phyloP scores from a whole-genome alignment of 208 protist species.

The Acanthamoeba culbertsoni region DNA sequence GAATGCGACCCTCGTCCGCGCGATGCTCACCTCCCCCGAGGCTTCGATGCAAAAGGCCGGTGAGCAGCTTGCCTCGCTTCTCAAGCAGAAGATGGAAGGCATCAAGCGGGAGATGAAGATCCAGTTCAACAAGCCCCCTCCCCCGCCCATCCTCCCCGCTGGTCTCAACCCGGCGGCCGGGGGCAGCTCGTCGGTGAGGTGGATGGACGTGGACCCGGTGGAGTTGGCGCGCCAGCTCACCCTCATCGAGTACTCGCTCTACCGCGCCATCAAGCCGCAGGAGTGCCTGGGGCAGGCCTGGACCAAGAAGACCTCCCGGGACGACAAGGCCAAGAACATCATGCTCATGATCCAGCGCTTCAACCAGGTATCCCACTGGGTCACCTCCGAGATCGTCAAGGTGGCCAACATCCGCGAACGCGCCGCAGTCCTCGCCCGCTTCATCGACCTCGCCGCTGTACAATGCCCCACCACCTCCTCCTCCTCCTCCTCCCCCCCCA shows the following conservation, averaged over 20 bases:
- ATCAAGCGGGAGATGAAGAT: slow-evolving; percentile 35
- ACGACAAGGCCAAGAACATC: slow-evolving; percentile 50
- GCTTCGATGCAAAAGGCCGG: slow-evolving; percentile 52
- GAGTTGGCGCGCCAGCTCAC: slow-evolving; percentile 56
- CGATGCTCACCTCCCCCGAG: background rate
- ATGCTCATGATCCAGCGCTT: slow-evolving; percentile 60
- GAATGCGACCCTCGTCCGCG: background rate
- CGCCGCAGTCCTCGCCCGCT: background rate
- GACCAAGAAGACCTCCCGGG: slow-evolving; percentile 52
- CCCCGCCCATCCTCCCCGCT: background rate
- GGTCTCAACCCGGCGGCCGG: background rate
- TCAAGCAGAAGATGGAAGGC: slow-evolving; percentile 28
- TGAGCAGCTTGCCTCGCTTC: slow-evolving; percentile 9
- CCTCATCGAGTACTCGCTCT: slow-evolving; percentile 48
- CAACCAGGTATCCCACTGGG: slow-evolving; percentile 58
- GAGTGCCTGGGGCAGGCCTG: slow-evolving; percentile 60
- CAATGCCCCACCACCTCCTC: background rate
- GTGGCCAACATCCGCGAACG: background rate
- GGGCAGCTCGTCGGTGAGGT: background rate
- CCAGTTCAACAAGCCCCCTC: slow-evolving; percentile 30
- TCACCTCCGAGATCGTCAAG: slow-evolving; percentile 51
- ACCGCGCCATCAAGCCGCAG: slow-evolving; percentile 46
- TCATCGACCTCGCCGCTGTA: slow-evolving; percentile 65
- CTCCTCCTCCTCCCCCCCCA: background rate
- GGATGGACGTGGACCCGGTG: background rate